Evolutionary conservation across 768 basidiomycete genomes (phyloP), one percentile per base, ranked within the genome.

Genomic region (Termitomyces sp.): DNA sequence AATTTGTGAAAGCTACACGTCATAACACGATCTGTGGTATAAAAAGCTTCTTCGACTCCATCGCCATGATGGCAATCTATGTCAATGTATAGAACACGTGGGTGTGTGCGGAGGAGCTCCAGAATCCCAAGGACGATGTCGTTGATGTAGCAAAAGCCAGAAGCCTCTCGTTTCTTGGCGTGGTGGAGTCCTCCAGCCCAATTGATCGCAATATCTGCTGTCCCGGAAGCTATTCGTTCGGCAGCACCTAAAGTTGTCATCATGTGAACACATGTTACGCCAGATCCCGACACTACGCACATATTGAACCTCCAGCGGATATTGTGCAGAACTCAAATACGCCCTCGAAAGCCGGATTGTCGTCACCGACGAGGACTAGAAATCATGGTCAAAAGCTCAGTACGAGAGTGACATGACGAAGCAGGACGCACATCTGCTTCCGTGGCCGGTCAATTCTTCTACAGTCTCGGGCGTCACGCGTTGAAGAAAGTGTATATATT

Each of bases 121-220:
- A 99, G 80, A 36, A 97, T 96, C 41, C 86, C 89, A 23, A 98
- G 85, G 0, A 97, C 94, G 67, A 98, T 99, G 70, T 95, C 91
- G 70, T 99, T 99, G 72, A 98, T 88, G 76, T 98, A 99, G 77
- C 97, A 99, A 73, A 99, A 99, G 13, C 97, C 97, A 7, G 90
- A 91, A 0, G 96, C 97, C 73, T 98, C 97, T 52, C 91, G 84
- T 69, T 98, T 98, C 75, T 99, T 99, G n/a, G 97, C 97, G 69
- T 99, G 97, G 71, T 99, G 97, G 3, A 99, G 80, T 2, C 97
- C 97, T 9, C 97, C 97, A 0, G 97, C 94, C 97, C 95, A 98
- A 72, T 98, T 97, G 58, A 98, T 91, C 0, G 88, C 86, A 50
- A 98, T 98, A 70, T 98, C 96, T 62, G 94, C 79, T 1, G 88